These are phyloP conservation scores for Ustilago loliicola DNA, from an alignment of 1,284 basidiomycete genomes.

Conservation along the genomic window DNA sequence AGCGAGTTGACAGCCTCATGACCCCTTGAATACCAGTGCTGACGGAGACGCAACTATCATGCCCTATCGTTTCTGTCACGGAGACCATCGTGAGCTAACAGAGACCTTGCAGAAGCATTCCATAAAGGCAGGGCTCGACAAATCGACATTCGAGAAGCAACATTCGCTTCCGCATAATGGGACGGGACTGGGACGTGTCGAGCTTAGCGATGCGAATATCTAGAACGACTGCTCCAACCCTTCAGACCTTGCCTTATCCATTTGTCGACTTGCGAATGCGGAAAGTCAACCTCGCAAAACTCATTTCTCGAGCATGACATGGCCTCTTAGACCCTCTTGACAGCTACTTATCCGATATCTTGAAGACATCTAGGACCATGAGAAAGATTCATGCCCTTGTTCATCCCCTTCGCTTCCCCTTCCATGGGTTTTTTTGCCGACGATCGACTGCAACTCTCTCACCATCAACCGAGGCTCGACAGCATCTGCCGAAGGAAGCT, in stretches of 20 bases:
- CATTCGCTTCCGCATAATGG: not conserved
- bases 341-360: not conserved
- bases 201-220: too few species aligned
- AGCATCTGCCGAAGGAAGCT: not conserved
- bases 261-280: not conserved
- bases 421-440: not conserved
- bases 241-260: too few species aligned
- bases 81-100: too few species aligned
- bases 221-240: too few species aligned
- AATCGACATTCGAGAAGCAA: not conserved
- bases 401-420: not conserved
- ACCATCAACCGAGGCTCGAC: not conserved
- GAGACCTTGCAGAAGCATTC: too few species aligned
- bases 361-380: too few species aligned
- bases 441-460: constrained; percentile 7
- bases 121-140: too few species aligned
- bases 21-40: not conserved
- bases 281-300: constrained; percentile 8
- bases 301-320: not conserved
- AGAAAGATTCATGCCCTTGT: too few species aligned
- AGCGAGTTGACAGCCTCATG: not conserved
- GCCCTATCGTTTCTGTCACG: too few species aligned
- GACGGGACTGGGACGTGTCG: too few species aligned
- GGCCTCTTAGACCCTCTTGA: not conserved
- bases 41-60: not conserved